phyloP scores from a whole-genome alignment of 2,329 filamentous ascomycete species.

The Hypocreales sp. region DNA sequence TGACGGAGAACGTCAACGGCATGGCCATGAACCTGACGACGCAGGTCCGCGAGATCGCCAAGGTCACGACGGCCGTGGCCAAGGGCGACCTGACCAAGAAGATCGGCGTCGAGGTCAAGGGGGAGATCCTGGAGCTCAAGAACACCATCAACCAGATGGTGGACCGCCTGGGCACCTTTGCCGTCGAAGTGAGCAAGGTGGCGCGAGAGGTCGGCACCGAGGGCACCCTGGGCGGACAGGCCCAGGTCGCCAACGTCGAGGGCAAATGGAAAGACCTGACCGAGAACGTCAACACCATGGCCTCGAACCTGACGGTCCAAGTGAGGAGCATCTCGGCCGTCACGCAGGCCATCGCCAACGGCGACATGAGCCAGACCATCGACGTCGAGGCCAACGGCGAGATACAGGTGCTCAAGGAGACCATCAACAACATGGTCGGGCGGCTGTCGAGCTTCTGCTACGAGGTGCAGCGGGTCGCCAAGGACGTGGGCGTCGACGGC shows the following conservation, averaged over 20 bases:
- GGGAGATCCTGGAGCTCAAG: slow-evolving; percentile 90
- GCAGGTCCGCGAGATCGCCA: slow-evolving; percentile 93
- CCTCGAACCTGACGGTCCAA: slow-evolving; percentile 52
- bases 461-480: slow-evolving; percentile 87
- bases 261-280: slow-evolving; percentile 98
- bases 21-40: slow-evolving; percentile 98
- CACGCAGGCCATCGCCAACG: slow-evolving; percentile 87
- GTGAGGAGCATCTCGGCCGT: slow-evolving; percentile 88
- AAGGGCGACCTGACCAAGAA: slow-evolving; percentile 91
- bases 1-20: slow-evolving; percentile 91
- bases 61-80: slow-evolving; percentile 89
- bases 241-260: slow-evolving; percentile 84
- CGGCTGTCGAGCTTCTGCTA: slow-evolving; percentile 90
- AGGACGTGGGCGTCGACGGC: slow-evolving; percentile 91
- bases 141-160: slow-evolving; percentile 99
- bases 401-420: slow-evolving; percentile 85
- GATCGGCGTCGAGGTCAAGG: slow-evolving; percentile 84
- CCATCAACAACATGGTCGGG: slow-evolving; percentile 98
- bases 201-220: slow-evolving; percentile 94
- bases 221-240: slow-evolving; percentile 84
- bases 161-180: slow-evolving; percentile 88
- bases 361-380: slow-evolving; percentile 91
- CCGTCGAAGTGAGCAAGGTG: slow-evolving; percentile 90
- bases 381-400: slow-evolving; percentile 91
- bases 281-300: slow-evolving; percentile 72